Evolutionary conservation across 331 rosid species (phyloP).

Genomic region (Rosa hybrid): DNA sequence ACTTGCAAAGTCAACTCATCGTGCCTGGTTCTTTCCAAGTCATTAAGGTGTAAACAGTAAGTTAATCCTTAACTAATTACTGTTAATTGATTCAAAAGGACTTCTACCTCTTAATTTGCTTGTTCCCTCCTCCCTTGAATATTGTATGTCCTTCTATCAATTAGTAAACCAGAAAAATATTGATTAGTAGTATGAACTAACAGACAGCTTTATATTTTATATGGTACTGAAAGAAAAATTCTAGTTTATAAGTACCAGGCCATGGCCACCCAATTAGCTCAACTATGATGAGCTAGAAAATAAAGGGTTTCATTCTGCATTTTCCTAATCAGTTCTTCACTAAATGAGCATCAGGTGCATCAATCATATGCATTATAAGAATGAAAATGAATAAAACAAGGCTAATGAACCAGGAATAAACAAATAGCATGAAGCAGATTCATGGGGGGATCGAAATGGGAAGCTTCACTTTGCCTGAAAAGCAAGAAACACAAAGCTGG

Average conservation of each 20-base stretch:
- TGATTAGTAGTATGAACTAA: not conserved
- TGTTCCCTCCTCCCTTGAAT: not conserved
- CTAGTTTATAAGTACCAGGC: too few species aligned
- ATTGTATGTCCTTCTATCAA: not conserved
- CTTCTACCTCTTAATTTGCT: not conserved
- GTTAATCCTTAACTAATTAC: not conserved
- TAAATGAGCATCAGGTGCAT: not conserved
- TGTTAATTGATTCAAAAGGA: not conserved
- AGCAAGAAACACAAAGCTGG: constrained; percentile 14
- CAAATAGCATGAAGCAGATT: constrained; percentile 8
- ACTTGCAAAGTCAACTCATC: constrained; percentile 11
- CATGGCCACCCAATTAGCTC: not conserved
- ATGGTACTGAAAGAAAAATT: too few species aligned
- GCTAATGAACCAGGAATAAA: not conserved
- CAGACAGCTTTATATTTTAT: too few species aligned
- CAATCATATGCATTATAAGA: not conserved
- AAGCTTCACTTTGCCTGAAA: constrained; percentile 25
- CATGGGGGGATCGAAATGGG: not conserved
- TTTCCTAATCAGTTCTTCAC: not conserved
- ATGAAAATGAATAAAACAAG: not conserved
- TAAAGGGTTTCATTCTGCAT: not conserved
- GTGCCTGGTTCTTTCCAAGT: constrained; percentile 12
- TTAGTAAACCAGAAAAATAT: not conserved
- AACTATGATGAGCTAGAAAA: not conserved
- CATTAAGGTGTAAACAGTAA: constrained; percentile 1